Percentiles rank a stretch among this genome's conserved stretches.
Conservation (phyloP, 192 early-diverging fungal genomes). For the Coemansia sp. region DNA sequence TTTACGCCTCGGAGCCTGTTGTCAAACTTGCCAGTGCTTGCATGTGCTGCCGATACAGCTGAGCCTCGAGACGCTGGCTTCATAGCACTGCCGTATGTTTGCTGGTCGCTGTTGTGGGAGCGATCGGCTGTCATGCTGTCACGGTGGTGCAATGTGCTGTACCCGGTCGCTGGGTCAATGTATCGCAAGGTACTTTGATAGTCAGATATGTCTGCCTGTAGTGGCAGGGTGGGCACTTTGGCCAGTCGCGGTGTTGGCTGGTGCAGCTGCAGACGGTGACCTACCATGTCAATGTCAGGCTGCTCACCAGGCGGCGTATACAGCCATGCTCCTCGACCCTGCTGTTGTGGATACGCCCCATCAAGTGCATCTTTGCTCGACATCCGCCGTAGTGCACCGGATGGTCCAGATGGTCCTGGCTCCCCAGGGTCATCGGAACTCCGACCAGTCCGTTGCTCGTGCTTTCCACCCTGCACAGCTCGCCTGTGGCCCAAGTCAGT, state of each 20-base stretch:
- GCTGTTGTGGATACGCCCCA: not conserved
- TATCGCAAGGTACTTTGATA: conserved; percentile 4
- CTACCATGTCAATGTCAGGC: not conserved
- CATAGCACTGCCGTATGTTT: not conserved
- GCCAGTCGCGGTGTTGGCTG: conserved; percentile 13
- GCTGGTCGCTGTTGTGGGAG: conserved; percentile 17
- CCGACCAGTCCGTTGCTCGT: conserved; percentile 8
- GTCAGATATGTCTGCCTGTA: conserved; percentile 11
- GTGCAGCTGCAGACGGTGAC: conserved; percentile 9
- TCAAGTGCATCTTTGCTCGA: conserved; percentile 10
- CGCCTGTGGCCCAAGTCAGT: not conserved
- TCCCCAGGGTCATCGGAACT: conserved; percentile 15
- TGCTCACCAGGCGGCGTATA: conserved; percentile 32
- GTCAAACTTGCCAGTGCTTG: not conserved
- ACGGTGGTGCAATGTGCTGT: conserved; percentile 2
- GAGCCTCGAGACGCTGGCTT: conserved; percentile 10
- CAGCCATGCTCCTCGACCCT: conserved; percentile 14
- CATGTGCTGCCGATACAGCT: not conserved
- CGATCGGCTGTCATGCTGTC: conserved; percentile 11
- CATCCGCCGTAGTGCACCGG: conserved; percentile 3
- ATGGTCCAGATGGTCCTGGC: not conserved
- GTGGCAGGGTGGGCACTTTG: conserved; percentile 13
- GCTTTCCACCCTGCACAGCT: not conserved
- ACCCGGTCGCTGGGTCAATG: conserved; percentile 1
- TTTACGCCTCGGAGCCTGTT: not conserved